These are phyloP conservation scores for Vigna trinervia DNA, from an alignment of 306 rosid species.

Conservation along the genomic window DNA sequence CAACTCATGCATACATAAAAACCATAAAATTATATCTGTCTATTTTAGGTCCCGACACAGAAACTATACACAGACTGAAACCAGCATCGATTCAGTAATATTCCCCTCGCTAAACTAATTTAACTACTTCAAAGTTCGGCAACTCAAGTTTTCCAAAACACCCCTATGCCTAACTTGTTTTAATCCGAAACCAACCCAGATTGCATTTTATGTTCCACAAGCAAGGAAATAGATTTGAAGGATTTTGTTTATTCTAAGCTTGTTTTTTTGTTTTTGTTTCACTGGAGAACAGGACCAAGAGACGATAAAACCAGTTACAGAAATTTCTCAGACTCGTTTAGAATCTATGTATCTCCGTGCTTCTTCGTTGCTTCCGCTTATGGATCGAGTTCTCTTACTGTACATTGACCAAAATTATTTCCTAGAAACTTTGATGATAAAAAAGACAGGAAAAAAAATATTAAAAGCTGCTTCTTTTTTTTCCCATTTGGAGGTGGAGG, in stretches of 20 bases:
- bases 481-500: not conserved
- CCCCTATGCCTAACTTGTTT: not conserved
- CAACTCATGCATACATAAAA: not conserved
- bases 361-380: constrained; percentile 25
- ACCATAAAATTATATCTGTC: not conserved
- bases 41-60: constrained; percentile 33
- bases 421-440: constrained; percentile 29
- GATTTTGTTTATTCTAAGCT: constrained; percentile 16
- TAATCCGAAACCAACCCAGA: not conserved
- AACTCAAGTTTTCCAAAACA: not conserved
- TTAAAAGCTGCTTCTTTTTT: not conserved
- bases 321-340: constrained; percentile 23
- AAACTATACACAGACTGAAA: constrained; percentile 24
- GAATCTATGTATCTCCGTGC: not conserved
- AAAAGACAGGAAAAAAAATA: not conserved
- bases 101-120: constrained; percentile 33
- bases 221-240: constrained; percentile 3
- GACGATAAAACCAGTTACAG: not conserved
- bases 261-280: not conserved
- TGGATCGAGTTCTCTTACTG: constrained; percentile 48
- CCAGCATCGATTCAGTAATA: constrained; percentile 6
- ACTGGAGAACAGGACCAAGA: constrained; percentile 42
- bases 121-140: constrained; percentile 37
- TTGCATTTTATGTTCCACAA: not conserved
- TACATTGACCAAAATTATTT: constrained; percentile 81